phyloP scores from a whole-genome alignment of 106 monocot species.

The Chionographis japonica region DNA sequence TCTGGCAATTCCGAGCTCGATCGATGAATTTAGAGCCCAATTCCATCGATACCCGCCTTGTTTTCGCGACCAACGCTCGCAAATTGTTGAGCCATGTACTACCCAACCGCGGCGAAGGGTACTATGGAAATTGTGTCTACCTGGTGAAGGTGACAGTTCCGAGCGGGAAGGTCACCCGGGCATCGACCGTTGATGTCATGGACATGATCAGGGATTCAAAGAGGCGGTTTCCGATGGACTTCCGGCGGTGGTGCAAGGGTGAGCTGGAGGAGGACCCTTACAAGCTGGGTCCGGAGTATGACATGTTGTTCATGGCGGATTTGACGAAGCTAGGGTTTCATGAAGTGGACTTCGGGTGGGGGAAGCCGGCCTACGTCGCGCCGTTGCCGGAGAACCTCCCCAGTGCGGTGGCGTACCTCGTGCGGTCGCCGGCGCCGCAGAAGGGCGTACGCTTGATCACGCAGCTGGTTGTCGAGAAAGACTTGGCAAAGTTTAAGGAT shows the following conservation, averaged over 20 bases:
- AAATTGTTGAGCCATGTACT: background rate
- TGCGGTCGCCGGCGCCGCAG: background rate
- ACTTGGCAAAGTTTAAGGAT: background rate
- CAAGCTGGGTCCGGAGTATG: background rate
- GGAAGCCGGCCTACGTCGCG: background rate
- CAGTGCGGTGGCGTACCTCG: background rate
- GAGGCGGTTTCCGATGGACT: background rate
- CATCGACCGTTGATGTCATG: background rate
- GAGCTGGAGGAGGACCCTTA: background rate
- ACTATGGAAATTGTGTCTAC: conserved; percentile 2
- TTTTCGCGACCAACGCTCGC: background rate
- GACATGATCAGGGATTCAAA: background rate
- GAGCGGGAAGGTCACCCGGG: background rate
- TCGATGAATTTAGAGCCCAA: conserved; percentile 5
- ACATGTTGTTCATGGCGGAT: background rate
- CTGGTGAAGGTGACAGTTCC: background rate
- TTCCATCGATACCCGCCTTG: conserved; percentile 5
- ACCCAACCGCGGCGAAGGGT: background rate
- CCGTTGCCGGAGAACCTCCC: background rate
- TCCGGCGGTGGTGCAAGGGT: no score
- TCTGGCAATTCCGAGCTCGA: conserved; percentile 18
- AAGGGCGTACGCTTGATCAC: background rate
- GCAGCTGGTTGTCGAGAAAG: background rate
- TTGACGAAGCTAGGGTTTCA: background rate
- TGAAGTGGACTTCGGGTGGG: conserved; percentile 6